Conservation (phyloP, 371 early-diverging fungal genomes). For the Vairimorpha necatrix region DNA sequence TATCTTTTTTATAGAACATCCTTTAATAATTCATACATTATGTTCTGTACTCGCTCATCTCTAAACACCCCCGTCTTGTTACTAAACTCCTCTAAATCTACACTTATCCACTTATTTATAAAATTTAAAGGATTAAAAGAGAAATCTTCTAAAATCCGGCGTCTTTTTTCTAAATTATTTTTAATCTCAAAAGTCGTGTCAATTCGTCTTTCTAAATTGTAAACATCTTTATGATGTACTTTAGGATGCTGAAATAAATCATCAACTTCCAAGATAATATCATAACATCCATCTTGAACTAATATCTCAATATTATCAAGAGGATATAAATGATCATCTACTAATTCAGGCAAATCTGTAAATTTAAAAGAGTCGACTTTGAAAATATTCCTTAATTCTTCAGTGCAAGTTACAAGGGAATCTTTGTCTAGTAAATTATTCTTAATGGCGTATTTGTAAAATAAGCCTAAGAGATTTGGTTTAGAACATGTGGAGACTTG, state of each 20-base stretch:
- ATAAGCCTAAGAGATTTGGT: slow-evolving; percentile 43
- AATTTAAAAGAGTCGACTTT: slow-evolving; percentile 38
- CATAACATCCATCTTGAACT: slow-evolving; percentile 32
- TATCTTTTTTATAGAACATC: too few relatives aligned
- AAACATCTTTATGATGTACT: slow-evolving; percentile 53
- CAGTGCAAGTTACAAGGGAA: slow-evolving; percentile 34
- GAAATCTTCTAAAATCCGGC: slow-evolving; percentile 49
- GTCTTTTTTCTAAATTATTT: slow-evolving; percentile 53
- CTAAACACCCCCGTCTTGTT: slow-evolving; percentile 56
- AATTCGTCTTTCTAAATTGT: slow-evolving; percentile 60
- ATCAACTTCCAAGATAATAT: slow-evolving; percentile 61
- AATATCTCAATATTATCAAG: slow-evolving; percentile 52
- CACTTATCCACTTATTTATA: slow-evolving; percentile 59
- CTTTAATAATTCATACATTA: slow-evolving; percentile 58
- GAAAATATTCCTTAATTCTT: slow-evolving; percentile 34
- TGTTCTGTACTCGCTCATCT: slow-evolving; percentile 57
- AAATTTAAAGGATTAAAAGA: slow-evolving; percentile 52
- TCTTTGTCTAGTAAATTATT: slow-evolving; percentile 29
- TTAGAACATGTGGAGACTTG: slow-evolving; percentile 38
- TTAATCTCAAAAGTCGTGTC: slow-evolving; percentile 43
- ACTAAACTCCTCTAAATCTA: slow-evolving; percentile 47
- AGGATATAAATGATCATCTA: slow-evolving; percentile 40
- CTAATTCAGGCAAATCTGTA: slow-evolving; percentile 28
- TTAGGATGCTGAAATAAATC: slow-evolving; percentile 55
- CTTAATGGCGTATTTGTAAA: slow-evolving; percentile 51